Evolutionary conservation across 345 rosid genomes (phyloP).

Genomic region (Syzygium jambos): DNA sequence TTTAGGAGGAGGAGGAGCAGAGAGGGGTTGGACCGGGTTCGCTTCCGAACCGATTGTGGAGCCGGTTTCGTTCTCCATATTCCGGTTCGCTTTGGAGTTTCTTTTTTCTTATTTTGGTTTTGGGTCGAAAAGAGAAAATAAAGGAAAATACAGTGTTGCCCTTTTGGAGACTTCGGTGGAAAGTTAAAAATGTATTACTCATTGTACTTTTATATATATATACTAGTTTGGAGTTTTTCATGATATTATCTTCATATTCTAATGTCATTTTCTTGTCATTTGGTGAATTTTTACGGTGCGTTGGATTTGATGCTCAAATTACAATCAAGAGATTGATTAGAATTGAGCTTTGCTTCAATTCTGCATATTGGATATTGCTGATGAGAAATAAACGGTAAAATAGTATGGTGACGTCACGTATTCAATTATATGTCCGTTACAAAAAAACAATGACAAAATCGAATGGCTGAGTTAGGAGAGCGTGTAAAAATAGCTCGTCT

Average conservation of each 20-base stretch:
- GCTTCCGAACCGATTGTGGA: not conserved
- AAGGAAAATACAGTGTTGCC: not conserved
- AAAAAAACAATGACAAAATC: not conserved
- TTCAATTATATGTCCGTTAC: not conserved
- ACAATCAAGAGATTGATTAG: not conserved
- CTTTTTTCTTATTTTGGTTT: not conserved
- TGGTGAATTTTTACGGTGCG: not conserved
- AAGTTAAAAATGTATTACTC: not conserved
- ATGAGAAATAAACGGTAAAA: not conserved
- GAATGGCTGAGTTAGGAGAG: not conserved
- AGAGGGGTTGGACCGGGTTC: not conserved
- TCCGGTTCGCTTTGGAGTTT: not conserved
- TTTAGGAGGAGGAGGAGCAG: not conserved
- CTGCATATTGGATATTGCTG: not conserved
- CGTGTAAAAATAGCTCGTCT: not conserved
- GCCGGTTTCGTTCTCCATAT: not conserved
- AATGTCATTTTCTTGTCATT: not conserved
- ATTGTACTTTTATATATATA: too few relatives aligned
- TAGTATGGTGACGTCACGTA: not conserved
- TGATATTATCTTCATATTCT: not conserved
- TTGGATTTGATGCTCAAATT: not conserved
- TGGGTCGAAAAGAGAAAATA: not conserved
- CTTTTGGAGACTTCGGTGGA: not conserved
- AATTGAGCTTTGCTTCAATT: not conserved
- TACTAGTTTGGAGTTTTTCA: not conserved